phyloP scores from a whole-genome alignment of 2,329 filamentous ascomycete species.

The Lachnellula arida region DNA sequence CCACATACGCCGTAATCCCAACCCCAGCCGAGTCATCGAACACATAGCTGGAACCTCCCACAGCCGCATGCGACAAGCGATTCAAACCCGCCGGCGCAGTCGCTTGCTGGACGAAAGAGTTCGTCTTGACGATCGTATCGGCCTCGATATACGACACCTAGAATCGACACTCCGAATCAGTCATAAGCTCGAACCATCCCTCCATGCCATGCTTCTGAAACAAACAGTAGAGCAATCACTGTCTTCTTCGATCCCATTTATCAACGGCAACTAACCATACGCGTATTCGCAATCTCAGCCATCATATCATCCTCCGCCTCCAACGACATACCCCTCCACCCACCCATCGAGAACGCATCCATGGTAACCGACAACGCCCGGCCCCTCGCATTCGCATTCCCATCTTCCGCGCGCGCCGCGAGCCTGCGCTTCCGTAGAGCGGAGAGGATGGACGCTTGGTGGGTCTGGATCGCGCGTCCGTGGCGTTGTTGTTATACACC shows the following conservation, averaged over 20 bases:
- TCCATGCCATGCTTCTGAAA: no score
- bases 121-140: slow-evolving; percentile 44
- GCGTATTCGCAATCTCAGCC: slow-evolving; percentile 42
- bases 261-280: slow-evolving; percentile 15
- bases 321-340: slow-evolving; percentile 50
- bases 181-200: no score
- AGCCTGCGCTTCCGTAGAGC: slow-evolving; percentile 53
- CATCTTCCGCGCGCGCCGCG: slow-evolving; percentile 44
- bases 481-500: slow-evolving; percentile 54
- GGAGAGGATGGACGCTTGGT: slow-evolving; percentile 44
- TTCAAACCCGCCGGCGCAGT: slow-evolving; percentile 41
- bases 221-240: no score
- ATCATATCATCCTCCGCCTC: slow-evolving; percentile 49
- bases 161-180: no score
- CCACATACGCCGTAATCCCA: slow-evolving; percentile 34
- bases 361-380: slow-evolving; percentile 45
- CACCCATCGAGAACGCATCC: slow-evolving; percentile 42
- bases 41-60: slow-evolving; percentile 24
- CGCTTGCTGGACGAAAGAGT: slow-evolving; percentile 44
- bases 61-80: slow-evolving; percentile 28
- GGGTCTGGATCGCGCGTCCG: slow-evolving; percentile 45
- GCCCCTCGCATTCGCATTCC: slow-evolving; percentile 28
- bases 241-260: no score
- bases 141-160: slow-evolving; percentile 52
- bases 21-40: slow-evolving; percentile 31